Evolutionary conservation across 2,329 filamentous ascomycete genomes (phyloP).

Genomic region (Arthrobotrys pseudoclavata): DNA sequence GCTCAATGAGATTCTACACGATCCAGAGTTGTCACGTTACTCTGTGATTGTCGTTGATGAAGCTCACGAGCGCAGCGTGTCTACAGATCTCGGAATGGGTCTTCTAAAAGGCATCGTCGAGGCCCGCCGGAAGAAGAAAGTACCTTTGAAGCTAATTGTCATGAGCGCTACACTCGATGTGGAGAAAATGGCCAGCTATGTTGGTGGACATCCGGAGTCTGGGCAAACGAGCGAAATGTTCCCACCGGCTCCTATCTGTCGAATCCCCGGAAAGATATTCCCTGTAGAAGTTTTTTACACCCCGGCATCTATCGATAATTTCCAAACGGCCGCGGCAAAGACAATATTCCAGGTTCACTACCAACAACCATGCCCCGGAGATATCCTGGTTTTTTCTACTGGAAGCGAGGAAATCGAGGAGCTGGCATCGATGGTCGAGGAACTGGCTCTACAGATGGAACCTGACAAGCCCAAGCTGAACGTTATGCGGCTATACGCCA

Average conservation of each 20-base stretch:
- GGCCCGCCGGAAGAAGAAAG: slow-evolving; percentile 48
- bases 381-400: slow-evolving; percentile 90
- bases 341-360: slow-evolving; percentile 87
- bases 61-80: slow-evolving; percentile 94
- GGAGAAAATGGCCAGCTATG: slow-evolving; percentile 81
- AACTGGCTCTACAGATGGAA: slow-evolving; percentile 79
- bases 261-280: slow-evolving; percentile 88
- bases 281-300: slow-evolving; percentile 85
- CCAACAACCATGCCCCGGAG: slow-evolving; percentile 90
- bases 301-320: slow-evolving; percentile 79
- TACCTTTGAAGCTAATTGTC: slow-evolving; percentile 86
- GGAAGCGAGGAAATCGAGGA: slow-evolving; percentile 94
- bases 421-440: slow-evolving; percentile 82
- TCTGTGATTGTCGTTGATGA: slow-evolving; percentile 94
- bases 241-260: slow-evolving; percentile 67
- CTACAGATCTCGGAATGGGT: slow-evolving; percentile 90
- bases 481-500: slow-evolving; percentile 87
- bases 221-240: slow-evolving; percentile 32
- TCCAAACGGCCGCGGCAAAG: slow-evolving; percentile 84
- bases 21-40: slow-evolving; percentile 85
- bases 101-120: slow-evolving; percentile 84
- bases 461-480: slow-evolving; percentile 68
- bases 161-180: slow-evolving; percentile 98
- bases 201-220: slow-evolving; percentile 67
- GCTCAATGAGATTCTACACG: slow-evolving; percentile 89